Conservation (phyloP, 805 yeast genomes). For the Nakazawaea ambrosiae region DNA sequence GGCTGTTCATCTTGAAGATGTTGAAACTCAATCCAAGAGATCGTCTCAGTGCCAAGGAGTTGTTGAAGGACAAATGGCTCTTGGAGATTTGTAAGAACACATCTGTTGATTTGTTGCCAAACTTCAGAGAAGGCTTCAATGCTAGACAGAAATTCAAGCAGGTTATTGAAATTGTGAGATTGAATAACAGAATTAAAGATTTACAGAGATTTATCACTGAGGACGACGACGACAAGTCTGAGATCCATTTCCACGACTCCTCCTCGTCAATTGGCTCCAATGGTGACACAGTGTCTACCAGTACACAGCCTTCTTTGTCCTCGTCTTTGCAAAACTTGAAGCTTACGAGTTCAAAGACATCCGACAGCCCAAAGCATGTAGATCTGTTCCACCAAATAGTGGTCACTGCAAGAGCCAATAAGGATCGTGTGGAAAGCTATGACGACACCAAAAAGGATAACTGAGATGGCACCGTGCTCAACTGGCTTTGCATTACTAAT, state of each 20-base stretch:
- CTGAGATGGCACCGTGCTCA: background rate
- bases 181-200: conserved; percentile 71
- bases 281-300: background rate
- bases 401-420: conserved; percentile 6
- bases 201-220: conserved; percentile 56
- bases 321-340: background rate
- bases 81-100: conserved; percentile 28
- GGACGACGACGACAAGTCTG: conserved; percentile 43
- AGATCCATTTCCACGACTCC: conserved; percentile 1
- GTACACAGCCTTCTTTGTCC: background rate
- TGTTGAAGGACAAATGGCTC: conserved; percentile 76
- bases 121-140: conserved; percentile 71
- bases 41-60: conserved; percentile 62
- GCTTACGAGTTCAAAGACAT: background rate
- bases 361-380: conserved; percentile 3
- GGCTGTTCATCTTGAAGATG: conserved; percentile 65
- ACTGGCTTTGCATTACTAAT: background rate
- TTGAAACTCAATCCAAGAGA: conserved; percentile 59
- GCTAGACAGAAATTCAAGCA: conserved; percentile 80
- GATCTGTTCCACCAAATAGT: conserved; percentile 8
- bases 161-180: conserved; percentile 77
- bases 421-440: conserved; percentile 6
- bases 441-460: conserved; percentile 4
- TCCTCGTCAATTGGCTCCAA: background rate
- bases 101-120: conserved; percentile 67